Evolutionary conservation across 1,284 basidiomycete species (phyloP), one percentile per base, ranked within the genome.

Genomic region (Sanghuangporus sanghuang): DNA sequence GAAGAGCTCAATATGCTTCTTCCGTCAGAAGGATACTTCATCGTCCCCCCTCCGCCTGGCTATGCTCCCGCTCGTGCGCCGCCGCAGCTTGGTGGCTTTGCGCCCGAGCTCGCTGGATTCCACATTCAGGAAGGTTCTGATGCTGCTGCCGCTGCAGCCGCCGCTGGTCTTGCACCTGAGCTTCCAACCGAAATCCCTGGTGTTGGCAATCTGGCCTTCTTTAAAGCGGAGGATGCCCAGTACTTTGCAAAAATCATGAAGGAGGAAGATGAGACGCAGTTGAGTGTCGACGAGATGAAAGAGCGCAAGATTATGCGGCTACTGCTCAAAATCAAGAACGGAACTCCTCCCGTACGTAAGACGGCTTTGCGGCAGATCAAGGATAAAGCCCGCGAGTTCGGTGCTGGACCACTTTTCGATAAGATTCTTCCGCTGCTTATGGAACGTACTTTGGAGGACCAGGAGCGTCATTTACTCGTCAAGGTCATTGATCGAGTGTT

Each of bases 231-330:
- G 77, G 97, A 99, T 73, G 95, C 96, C 4, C 89, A 96, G 73
- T 99, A 98, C 77, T 99, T 99, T 70, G 90, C 95, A 64, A 98
- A 98, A 77, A 97, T 99, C 66, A 77, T 97, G 57, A 94, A 93
- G 70, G 93, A 96, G 74, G 93, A 96, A 71, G 95, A 98, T 71
- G 94, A 97, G 76, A 94, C 95, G 23, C 92, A 98, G 77, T 81
- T 98, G 58, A 87, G 93, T 1, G 87, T 96, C n/a, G 97, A 99
- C 60, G 97, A 99, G 79, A 92, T 98, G 84, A 99, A 99, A 79
- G 97, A 99, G 78, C 87, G 96, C 72, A 98, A 98, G 78, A 99
- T 99, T 72, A 98, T 99, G 96, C 90, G 96, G n/a, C 79, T 99
- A n/a, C 79, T 99, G 55, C 85, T 99, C 71, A 99, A 99, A 79